Evolutionary conservation across 805 yeast species (phyloP), one percentile per base, ranked within the genome.

Genomic region (Lipomyces sp.): DNA sequence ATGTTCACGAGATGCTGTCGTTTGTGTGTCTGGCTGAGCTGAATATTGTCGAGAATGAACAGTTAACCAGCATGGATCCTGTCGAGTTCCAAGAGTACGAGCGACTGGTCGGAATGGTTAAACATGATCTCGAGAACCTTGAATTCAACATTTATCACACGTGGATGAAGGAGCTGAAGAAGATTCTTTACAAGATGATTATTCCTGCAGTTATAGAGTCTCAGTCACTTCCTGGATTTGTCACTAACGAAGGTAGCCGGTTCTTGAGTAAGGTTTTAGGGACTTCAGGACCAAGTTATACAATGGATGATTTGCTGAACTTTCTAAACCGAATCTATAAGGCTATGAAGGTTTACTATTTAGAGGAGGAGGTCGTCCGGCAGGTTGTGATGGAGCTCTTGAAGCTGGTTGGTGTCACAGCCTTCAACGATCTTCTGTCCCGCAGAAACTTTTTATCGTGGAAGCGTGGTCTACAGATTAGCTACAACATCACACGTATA

Each of bases 391-490:
- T 87, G 68, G 97, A 93, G 75, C 81, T 95, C 73, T 82, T 95
- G 73, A 86, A 89, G 75, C 89, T 89, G 77, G 92, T 96, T 65
- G 97, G 95, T 78, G 95, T 97, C 18, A 86, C 87, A 71, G 92
- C 98, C 80, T 95, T 95, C 84, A 95, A 95, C 77, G 98, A 95
- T 77, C 82, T 95, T 79, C 87, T 96, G 59, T 90, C 93, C 96
- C 88, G 97, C 81, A 86, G 97, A 78, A 89, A 88, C 80, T 96
- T 94, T 80, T 81, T 94, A 76, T 89, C 97, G 10, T 95, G 99
- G 99, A 95, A 94, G 81, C 89, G 99, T 76, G 98, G 98, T 58
- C 84, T 95, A 73, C 99, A 95, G 80, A 87, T 95, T 79, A 95
- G 92, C 77, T 95, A 95, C 80, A 95, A 95, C 78, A 96, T 93